Percentiles rank a stretch among this genome's conserved stretches.
Conservation (phyloP, 441 rosid genomes). For the Bruguiera hainesii region DNA sequence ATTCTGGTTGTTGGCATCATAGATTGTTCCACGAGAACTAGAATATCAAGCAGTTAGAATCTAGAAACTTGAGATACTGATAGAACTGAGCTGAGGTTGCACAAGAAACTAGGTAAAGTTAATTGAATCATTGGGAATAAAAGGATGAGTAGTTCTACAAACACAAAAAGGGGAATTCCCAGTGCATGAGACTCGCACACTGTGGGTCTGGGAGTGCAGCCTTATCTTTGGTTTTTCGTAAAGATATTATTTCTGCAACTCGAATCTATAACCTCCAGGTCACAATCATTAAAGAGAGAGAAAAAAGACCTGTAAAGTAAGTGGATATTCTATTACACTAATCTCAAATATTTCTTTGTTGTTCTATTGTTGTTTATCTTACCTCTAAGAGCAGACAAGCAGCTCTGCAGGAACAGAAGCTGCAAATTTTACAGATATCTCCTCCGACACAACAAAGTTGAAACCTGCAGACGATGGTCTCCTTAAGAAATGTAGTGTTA, state of each 20-base stretch:
- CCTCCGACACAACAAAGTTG: slow-evolving; percentile 17
- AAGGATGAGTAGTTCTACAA: too few relatives aligned
- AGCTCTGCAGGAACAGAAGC: slow-evolving; percentile 21
- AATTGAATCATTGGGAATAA: too few relatives aligned
- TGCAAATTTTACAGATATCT: slow-evolving; percentile 14
- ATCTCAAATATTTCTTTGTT: background rate
- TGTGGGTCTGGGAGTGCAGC: too few relatives aligned
- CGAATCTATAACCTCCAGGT: too few relatives aligned
- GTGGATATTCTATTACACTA: background rate
- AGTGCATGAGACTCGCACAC: too few relatives aligned
- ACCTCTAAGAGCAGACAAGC: slow-evolving; percentile 27
- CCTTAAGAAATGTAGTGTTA: slow-evolving; percentile 41
- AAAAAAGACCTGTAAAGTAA: too few relatives aligned
- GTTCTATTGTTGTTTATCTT: background rate
- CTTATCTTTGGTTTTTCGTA: too few relatives aligned
- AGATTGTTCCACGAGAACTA: background rate
- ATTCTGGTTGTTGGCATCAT: background rate
- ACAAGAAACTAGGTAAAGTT: too few relatives aligned
- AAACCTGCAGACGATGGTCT: slow-evolving; percentile 27
- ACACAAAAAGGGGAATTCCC: too few relatives aligned
- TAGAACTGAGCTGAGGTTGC: background rate
- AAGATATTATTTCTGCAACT: too few relatives aligned
- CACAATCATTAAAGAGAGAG: too few relatives aligned
- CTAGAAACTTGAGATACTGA: background rate
- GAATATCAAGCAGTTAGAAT: background rate